phyloP scores from a whole-genome alignment of 2,329 filamentous ascomycete genomes.

The Fonsecaea pugnacius region DNA sequence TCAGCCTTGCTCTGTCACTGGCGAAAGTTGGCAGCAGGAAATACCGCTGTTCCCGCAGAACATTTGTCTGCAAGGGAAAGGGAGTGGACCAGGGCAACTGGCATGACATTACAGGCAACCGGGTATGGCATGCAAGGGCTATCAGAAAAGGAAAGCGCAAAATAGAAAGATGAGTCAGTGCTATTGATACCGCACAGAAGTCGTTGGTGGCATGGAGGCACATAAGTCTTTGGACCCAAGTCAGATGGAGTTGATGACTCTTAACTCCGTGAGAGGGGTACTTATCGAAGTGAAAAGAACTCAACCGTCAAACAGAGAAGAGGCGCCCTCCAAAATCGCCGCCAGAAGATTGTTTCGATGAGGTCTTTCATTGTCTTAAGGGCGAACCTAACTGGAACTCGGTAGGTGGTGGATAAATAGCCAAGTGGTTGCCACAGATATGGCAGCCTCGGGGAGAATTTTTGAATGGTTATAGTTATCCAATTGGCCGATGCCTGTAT shows the following conservation, averaged over 20 bases:
- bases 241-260: constrained; percentile 15
- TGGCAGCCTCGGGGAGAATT: constrained; percentile 17
- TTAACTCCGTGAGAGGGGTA: constrained; percentile 8
- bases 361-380: not conserved
- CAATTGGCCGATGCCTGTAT: constrained; percentile 18
- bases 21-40: not conserved
- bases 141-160: not conserved
- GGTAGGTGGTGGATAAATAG: constrained; percentile 1
- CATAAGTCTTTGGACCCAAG: constrained; percentile 2
- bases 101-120: not conserved
- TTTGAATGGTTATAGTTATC: constrained; percentile 12
- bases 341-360: not conserved
- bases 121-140: not conserved
- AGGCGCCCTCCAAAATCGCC: not conserved
- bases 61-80: not conserved
- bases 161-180: constrained; percentile 12
- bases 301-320: not conserved
- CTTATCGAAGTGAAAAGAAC: not conserved
- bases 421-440: constrained; percentile 6
- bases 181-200: constrained; percentile 1
- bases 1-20: not conserved
- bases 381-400: constrained; percentile 8
- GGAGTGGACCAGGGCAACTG: not conserved
- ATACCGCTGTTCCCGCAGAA: not conserved
- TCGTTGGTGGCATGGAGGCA: not conserved